Evolutionary conservation across 1,139 yeast genomes (phyloP), one percentile per base, ranked within the genome.

Genomic region (Blastobotrys arbuscula): DNA sequence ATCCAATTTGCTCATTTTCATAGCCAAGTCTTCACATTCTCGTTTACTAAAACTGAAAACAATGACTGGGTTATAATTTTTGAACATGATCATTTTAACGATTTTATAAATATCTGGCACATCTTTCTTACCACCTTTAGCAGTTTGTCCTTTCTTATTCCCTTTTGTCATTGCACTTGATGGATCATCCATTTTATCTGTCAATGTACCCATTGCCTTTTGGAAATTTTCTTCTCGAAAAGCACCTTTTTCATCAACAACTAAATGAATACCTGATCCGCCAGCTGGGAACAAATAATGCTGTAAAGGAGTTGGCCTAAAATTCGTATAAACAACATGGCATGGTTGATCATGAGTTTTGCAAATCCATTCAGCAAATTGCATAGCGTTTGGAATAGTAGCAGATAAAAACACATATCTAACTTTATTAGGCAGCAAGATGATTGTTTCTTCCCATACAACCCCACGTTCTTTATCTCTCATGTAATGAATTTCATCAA

Each of bases 391-490:
- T 35, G 99, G 98, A 55, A 92, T 94, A 2, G 99, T 92, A 45
- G 99, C 99, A 13, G 97, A 89, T 26, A 68, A 55, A 34, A 68
- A 59, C 23, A 75, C 74, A 37, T 74, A 69, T 51, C 74, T 73
- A 39, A 94, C 96, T 70, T 92, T 94, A 61, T 90, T 96, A 2
- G 99, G 99, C 49, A 92, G 75, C 70, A 92, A 76, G 54, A 92
- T 92, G 57, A 92, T 92, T 19, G 96, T 94, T 70, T 92, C 99
- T 72, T 92, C 99, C 99, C 99, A 92, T 35, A 92, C 98, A 42
- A 92, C 99, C 65, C 99, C 99, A 70, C 99, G 81, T 55, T 89
- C 92, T 59, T 87, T 83, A 66, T 89, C 97, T 72, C 95, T 82
- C 82, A 90, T 90, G 67, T 90, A 90, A 71, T 90, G 97, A 41